These are phyloP conservation scores for Sphaerulina musiva DNA, from an alignment of 2,329 filamentous ascomycete genomes.

Conservation along the genomic window DNA sequence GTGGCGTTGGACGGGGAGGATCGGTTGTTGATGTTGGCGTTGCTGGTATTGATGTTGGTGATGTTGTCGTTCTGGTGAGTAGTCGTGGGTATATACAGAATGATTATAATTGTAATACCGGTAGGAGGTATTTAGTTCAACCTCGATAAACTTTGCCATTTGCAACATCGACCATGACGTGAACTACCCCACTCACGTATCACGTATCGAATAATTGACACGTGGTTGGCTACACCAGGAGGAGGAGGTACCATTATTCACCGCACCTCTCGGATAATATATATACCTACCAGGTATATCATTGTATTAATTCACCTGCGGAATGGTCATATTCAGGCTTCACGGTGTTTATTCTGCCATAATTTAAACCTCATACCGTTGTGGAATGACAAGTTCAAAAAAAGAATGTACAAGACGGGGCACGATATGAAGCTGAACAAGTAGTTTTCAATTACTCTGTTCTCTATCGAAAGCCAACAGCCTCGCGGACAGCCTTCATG, in stretches of 20 bases:
- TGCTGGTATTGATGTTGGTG: neutral
- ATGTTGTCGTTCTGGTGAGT: neutral
- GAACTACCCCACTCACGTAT: neutral
- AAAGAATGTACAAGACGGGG: too few species aligned
- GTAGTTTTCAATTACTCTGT: neutral
- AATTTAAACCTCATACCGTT: too few species aligned
- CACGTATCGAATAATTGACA: neutral
- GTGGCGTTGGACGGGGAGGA: constrained; percentile 22
- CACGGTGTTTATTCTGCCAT: too few species aligned
- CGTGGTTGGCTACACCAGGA: neutral
- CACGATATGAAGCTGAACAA: neutral
- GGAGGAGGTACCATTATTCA: neutral
- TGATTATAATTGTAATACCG: too few species aligned
- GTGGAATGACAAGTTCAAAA: too few species aligned
- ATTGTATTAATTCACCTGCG: too few species aligned
- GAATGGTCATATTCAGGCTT: too few species aligned
- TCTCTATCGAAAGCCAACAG: constrained; percentile 5
- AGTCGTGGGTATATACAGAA: too few species aligned
- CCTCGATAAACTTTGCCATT: neutral
- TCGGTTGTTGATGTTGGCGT: neutral
- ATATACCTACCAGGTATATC: too few species aligned
- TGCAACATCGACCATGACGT: neutral
- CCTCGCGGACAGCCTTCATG: constrained; percentile 32
- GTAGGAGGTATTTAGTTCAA: neutral
- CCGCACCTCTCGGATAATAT: neutral